Evolutionary conservation across 352 stramenopile genomes (phyloP).

Genomic region (Phytophthora europaea): DNA sequence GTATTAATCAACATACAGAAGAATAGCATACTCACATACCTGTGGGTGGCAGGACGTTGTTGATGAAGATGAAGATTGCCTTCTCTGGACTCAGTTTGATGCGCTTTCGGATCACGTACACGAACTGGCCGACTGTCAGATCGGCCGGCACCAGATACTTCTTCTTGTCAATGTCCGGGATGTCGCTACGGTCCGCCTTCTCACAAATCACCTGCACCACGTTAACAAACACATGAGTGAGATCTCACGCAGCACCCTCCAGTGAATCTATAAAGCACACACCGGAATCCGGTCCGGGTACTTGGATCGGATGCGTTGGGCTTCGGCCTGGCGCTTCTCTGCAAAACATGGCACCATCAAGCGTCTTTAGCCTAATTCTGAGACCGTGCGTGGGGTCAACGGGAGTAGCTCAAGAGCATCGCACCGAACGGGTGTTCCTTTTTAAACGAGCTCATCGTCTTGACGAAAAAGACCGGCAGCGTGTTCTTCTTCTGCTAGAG

Average conservation of each 20-base stretch:
- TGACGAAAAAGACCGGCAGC: conserved; percentile 15
- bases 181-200: conserved; percentile 98
- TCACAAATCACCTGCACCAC: conserved; percentile 87
- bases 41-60: conserved; percentile 98
- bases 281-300: conserved; percentile 99
- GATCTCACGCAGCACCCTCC: background rate
- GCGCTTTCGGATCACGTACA: conserved; percentile 99
- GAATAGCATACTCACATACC: conserved; percentile 45
- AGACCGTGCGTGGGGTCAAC: background rate
- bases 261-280: conserved; percentile 4
- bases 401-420: conserved; percentile 14
- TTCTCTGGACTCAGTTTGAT: conserved; percentile 98
- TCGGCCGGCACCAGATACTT: conserved; percentile 99
- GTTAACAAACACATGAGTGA: background rate
- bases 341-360: conserved; percentile 28
- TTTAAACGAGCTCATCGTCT: conserved; percentile 91
- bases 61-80: conserved; percentile 99
- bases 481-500: conserved; percentile 23
- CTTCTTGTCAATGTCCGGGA: conserved; percentile 99
- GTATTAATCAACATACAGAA: background rate
- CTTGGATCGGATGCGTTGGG: conserved; percentile 98
- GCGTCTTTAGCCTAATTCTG: conserved; percentile 22
- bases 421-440: conserved; percentile 91
- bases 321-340: conserved; percentile 98
- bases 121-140: conserved; percentile 98